These are phyloP conservation scores for Xenoacremonium recifei DNA, from an alignment of 2,329 filamentous ascomycete genomes.

Conservation along the genomic window DNA sequence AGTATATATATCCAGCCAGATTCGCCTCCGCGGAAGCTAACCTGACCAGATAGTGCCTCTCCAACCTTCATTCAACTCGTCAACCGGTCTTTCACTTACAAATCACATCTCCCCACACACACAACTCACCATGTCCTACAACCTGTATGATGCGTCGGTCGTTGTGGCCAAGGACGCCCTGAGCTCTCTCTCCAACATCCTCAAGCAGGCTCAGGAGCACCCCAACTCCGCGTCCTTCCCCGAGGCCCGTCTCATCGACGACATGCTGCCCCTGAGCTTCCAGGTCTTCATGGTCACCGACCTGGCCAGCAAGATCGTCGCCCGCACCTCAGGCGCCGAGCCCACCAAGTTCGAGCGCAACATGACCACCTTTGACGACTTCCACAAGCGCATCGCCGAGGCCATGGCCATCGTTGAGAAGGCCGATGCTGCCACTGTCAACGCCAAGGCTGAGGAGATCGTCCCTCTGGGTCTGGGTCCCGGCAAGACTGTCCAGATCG, in stretches of 20 bases:
- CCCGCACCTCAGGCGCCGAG: slow-evolving; percentile 32
- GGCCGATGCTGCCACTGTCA: slow-evolving; percentile 32
- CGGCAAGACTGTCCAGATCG: slow-evolving; percentile 23
- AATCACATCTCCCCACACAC: no score
- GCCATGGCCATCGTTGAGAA: slow-evolving; percentile 29
- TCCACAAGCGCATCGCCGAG: slow-evolving; percentile 32
- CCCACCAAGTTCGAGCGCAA: slow-evolving; percentile 25
- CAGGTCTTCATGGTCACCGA: slow-evolving; percentile 37
- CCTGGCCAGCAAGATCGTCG: slow-evolving; percentile 29
- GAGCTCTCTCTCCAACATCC: slow-evolving; percentile 30
- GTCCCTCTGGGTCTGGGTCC: slow-evolving; percentile 32
- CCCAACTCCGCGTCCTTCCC: slow-evolving; percentile 31
- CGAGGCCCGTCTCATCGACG: slow-evolving; percentile 32
- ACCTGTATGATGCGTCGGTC: slow-evolving; percentile 42
- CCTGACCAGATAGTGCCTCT: no score
- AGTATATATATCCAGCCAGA: no score
- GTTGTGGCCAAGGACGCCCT: slow-evolving; percentile 30
- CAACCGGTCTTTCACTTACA: no score
- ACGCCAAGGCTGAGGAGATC: slow-evolving; percentile 26
- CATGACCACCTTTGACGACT: slow-evolving; percentile 33
- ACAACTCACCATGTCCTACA: slow-evolving; percentile 33
- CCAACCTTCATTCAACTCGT: neutral
- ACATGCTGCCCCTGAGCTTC: slow-evolving; percentile 44
- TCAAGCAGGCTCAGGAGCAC: slow-evolving; percentile 35
- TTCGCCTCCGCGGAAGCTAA: no score